Evolutionary conservation across 2,329 filamentous ascomycete genomes (phyloP).

Genomic region (Ascomycota sp.): DNA sequence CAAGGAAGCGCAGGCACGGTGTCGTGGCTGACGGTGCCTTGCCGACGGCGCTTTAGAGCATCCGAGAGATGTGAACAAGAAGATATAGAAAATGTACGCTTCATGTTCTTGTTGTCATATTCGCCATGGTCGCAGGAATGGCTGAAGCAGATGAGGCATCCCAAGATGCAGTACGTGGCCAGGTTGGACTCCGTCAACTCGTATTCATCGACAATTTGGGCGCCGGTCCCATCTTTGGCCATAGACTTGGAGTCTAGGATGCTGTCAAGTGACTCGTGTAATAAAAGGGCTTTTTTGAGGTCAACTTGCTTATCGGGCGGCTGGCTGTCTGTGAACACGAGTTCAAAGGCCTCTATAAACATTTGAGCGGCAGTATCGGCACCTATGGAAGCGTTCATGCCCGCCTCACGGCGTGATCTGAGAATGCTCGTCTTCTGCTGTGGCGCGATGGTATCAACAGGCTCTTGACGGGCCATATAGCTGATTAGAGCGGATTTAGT

Average conservation of each 20-base stretch:
- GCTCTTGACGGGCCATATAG: constrained; percentile 26
- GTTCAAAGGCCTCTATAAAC: constrained; percentile 34
- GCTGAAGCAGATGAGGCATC: constrained; percentile 35
- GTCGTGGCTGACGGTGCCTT: constrained; percentile 1
- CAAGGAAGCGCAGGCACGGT: constrained; percentile 9
- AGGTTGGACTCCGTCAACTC: constrained; percentile 23
- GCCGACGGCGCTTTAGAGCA: constrained; percentile 9
- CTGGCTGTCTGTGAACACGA: constrained; percentile 22
- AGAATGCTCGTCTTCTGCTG: constrained; percentile 30
- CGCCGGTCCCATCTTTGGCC: constrained; percentile 20
- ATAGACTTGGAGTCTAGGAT: constrained; percentile 30
- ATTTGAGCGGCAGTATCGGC: constrained; percentile 21
- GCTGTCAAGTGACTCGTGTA: constrained; percentile 30
- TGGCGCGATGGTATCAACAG: constrained; percentile 25
- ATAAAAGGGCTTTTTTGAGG: constrained; percentile 27
- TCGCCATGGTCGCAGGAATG: constrained; percentile 40
- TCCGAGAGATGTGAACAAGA: constrained; percentile 12
- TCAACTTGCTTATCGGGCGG: constrained; percentile 18
- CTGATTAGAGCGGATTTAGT: constrained; percentile 29
- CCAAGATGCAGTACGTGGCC: constrained; percentile 31
- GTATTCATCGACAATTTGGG: constrained; percentile 14
- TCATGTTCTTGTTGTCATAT: constrained; percentile 29
- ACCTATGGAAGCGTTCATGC: constrained; percentile 15
- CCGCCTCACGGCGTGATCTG: constrained; percentile 22
- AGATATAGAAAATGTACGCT: constrained; percentile 28